Evolutionary conservation across 78 protist genomes (phyloP).

Genomic region (Pelomyxa schiedti): DNA sequence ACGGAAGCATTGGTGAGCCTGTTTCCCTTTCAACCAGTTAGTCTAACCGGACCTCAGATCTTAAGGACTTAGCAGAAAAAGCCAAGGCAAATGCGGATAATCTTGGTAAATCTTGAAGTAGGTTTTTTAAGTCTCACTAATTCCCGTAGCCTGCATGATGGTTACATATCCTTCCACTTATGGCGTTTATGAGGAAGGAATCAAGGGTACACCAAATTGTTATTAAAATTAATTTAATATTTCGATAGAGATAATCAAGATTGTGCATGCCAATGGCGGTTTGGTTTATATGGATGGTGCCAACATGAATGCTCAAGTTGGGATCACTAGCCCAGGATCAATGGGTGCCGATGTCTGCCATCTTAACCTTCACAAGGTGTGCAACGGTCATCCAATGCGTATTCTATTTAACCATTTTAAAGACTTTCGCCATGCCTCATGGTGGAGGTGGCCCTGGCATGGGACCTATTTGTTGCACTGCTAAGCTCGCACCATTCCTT

Average conservation of each 20-base stretch:
- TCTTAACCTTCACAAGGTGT: slow-evolving; percentile 95
- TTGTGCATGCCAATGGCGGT: slow-evolving; percentile 82
- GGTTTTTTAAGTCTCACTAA: no score
- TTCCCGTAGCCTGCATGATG: slow-evolving; percentile 81
- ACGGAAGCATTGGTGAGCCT: slow-evolving; percentile 78
- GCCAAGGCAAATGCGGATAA: slow-evolving; percentile 69
- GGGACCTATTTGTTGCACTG: slow-evolving; percentile 92
- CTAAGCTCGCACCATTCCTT: slow-evolving; percentile 74
- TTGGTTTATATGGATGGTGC: slow-evolving; percentile 98
- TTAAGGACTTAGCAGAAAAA: slow-evolving; percentile 50
- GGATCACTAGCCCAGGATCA: slow-evolving; percentile 82
- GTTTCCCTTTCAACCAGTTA: background rate
- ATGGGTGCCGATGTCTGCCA: slow-evolving; percentile 97
- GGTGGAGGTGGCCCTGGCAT: slow-evolving; percentile 99
- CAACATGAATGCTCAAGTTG: slow-evolving; percentile 95
- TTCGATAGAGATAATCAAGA: slow-evolving; percentile 62
- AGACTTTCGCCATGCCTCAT: slow-evolving; percentile 97
- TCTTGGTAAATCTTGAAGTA: no score
- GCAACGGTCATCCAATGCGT: no score
- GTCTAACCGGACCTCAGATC: no score
- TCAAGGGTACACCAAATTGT: no score
- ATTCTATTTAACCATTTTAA: no score
- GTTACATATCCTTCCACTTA: slow-evolving; percentile 95
- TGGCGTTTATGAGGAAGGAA: slow-evolving; percentile 89
- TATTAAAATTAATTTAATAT: no score